Evolutionary conservation across 2,329 filamentous ascomycete genomes (phyloP), one percentile per base, ranked within the genome.

Genomic region (Apiospora pterosperma): DNA sequence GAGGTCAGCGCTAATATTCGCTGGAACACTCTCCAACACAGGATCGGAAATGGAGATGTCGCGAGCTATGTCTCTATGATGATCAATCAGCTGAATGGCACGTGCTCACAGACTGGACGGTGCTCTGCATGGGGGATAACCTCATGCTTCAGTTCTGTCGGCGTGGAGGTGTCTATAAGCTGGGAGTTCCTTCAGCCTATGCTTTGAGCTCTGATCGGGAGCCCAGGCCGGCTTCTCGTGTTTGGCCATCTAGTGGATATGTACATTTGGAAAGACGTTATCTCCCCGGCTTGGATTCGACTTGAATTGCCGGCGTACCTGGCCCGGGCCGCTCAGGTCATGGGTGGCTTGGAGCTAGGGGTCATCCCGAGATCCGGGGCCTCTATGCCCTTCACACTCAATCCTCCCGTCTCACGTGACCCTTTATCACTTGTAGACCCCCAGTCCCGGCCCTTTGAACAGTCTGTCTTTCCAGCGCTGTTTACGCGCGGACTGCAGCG

Each of bases 401-500:
- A n/a, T n/a, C n/a, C n/a, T n/a, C n/a, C n/a, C n/a, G n/a, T n/a
- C n/a, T n/a, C n/a, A 11, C 8, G n/a, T n/a, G 28, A 55, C 12
- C 7, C 28, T 34, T 34, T 55, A n/a, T 61, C 28, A 63, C 16
- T 19, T 36, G 36, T 44, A 63, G 25, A 36, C 5, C 11, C 62
- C 52, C 4, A 63, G 38, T 1, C 62, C 52, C 3, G 62, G 62
- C 1, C 52, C 62, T 23, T 59, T 44, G 52, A 44, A 28, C n/a
- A 59, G 3, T 16, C 62, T 39, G 25, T 59, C 8, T 16, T 59
- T 63, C 62, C 62, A 63, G 23, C 36, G 42, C 52, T 59, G 34
- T 36, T 63, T 44, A 11, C 48, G 31, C 28, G 16, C 25, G 28
- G 48, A 34, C 48, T 28, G 19, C 28, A 34, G 10, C 48, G 48